Evolutionary conservation across 345 rosid species (phyloP), one percentile per base, ranked within the genome.

Genomic region (Hibiscus tridactylites): DNA sequence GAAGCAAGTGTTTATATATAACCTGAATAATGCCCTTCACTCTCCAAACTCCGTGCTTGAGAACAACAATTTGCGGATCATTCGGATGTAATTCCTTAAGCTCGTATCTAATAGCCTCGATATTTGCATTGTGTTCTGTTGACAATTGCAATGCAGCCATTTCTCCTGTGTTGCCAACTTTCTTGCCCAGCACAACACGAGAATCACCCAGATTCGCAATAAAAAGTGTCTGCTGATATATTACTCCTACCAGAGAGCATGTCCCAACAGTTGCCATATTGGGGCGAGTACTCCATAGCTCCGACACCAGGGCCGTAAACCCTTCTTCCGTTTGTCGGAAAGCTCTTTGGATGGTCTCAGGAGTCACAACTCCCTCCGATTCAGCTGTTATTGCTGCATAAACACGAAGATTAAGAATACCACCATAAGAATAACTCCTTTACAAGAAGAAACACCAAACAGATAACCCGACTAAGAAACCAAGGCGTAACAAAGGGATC

Each of bases 1-100:
- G 44, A 63, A 28, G 52, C 59, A 44, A 11, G 7, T 63, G n/a
- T 64, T 60, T 71, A 74, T 75, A 4, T 17, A 66, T 56, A 24
- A 90, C 97, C 97, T 93, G 98, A 78, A 93, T 93, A 50, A 90
- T 83, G 61, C 98, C 96, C 76, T 88, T 93, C n/a, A 93, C 97
- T 81, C 93, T 90, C 97, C 98, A 93, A 75, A 88, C 92, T 68
- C 96, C 98, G 76, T 87, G 97, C 81, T 71, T 91, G 47, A 82
- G 87, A 76, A 90, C 87, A 72, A 91, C 97, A 24, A 91, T 90
- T 74, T 93, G 90, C 1, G 96, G 90, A 80, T 93, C 98, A 85
- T 83, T 76, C 16, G 97, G 94, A 77, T 91, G 97, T 21, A 83
- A 81, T 65, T 85, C 94, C 83, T 79, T 85, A 26, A 93, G 96